These are phyloP conservation scores for Aspergillus neoniger DNA, from an alignment of 2,329 filamentous ascomycete genomes.

Conservation along the genomic window DNA sequence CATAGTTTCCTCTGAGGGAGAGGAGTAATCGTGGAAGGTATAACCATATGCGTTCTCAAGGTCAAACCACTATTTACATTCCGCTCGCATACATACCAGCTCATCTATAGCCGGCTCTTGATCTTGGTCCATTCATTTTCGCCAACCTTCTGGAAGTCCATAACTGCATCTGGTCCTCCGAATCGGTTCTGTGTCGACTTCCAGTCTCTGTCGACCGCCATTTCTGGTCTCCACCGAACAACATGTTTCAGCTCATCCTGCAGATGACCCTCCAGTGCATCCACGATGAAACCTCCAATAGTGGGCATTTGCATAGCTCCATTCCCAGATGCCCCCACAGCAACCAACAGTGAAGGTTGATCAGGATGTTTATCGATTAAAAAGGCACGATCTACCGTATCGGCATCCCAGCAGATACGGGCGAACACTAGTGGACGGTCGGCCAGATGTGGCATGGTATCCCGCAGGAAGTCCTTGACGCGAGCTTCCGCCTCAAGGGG, in stretches of 20 bases:
- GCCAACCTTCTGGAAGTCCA: constrained; percentile 49
- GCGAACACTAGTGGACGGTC: constrained; percentile 53
- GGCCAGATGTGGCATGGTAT: constrained; percentile 57
- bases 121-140: constrained; percentile 40
- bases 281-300: constrained; percentile 53
- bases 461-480: constrained; percentile 51
- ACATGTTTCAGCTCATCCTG: constrained; percentile 44
- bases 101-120: constrained; percentile 1
- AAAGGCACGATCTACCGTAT: constrained; percentile 57
- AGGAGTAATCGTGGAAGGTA: too few relatives aligned
- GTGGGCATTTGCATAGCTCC: constrained; percentile 51
- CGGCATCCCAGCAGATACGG: constrained; percentile 60
- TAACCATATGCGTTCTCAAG: background rate
- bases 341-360: constrained; percentile 45
- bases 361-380: constrained; percentile 54
- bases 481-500: constrained; percentile 51
- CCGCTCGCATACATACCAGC: background rate
- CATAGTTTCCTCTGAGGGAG: too few relatives aligned
- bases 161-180: constrained; percentile 50
- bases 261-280: constrained; percentile 49
- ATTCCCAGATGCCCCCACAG: constrained; percentile 29
- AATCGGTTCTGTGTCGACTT: constrained; percentile 50
- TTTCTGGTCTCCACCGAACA: constrained; percentile 56
- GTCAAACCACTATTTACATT: background rate
- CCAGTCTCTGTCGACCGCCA: constrained; percentile 48